A percentile compares a stretch with the other conserved stretches of the same genome.
These are phyloP conservation scores for Dendryphion nanum DNA, from an alignment of 2,329 filamentous ascomycete species.

Conservation along the genomic window DNA sequence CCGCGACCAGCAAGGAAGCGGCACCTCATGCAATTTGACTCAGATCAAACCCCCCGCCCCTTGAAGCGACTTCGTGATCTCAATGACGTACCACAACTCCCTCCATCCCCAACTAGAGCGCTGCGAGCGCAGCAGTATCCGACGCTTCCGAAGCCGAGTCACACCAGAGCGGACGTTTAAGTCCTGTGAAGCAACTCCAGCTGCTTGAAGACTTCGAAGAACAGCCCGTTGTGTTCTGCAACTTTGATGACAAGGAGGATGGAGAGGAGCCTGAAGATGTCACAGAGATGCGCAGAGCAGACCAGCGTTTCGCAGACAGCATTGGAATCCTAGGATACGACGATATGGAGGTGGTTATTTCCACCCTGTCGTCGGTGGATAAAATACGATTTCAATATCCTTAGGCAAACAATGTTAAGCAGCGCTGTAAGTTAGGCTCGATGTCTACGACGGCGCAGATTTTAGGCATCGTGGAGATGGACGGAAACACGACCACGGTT, in stretches of 20 bases:
- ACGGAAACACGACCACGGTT: constrained; percentile 12
- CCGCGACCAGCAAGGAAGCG: constrained; percentile 1
- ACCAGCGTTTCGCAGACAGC: constrained; percentile 14
- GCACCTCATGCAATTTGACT: not conserved
- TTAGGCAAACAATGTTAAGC: constrained; percentile 12
- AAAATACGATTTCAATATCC: constrained; percentile 12
- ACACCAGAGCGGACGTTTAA: constrained; percentile 11
- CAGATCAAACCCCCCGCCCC: constrained; percentile 4
- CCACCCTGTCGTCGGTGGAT: constrained; percentile 10
- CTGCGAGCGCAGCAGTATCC: constrained; percentile 6
- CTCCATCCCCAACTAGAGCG: constrained; percentile 5
- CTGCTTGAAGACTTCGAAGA: constrained; percentile 13
- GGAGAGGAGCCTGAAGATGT: constrained; percentile 11
- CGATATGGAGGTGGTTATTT: constrained; percentile 7
- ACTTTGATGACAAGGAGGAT: constrained; percentile 12
- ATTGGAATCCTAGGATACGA: constrained; percentile 15
- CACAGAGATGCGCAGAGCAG: constrained; percentile 12
- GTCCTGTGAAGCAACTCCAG: constrained; percentile 12
- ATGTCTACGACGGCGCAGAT: constrained; percentile 13
- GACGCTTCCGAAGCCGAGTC: constrained; percentile 10
- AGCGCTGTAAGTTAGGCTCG: constrained; percentile 8
- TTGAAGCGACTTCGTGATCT: constrained; percentile 9
- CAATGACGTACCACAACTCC: constrained; percentile 3
- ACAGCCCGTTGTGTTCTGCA: constrained; percentile 13
- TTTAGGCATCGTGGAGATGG: constrained; percentile 14